Evolutionary conservation across 768 basidiomycete genomes (phyloP).

Genomic region (Symmetrospora coprosmae): DNA sequence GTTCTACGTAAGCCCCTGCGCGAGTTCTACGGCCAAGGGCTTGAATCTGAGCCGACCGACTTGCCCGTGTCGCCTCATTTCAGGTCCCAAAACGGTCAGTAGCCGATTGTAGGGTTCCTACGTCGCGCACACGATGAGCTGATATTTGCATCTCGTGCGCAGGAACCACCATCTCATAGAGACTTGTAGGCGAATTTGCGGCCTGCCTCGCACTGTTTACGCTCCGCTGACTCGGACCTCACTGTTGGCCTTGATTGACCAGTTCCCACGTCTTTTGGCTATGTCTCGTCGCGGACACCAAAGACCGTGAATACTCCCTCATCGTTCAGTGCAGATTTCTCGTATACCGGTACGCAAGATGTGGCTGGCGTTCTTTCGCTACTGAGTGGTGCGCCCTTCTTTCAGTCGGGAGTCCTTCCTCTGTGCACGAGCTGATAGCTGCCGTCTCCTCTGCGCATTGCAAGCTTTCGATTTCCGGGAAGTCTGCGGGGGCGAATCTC

Average conservation of each 20-base stretch:
- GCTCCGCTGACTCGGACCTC: constrained; percentile 48
- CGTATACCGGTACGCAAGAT: constrained; percentile 17
- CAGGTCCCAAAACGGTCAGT: constrained; percentile 13
- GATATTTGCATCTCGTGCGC: too few relatives aligned
- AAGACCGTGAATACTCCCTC: constrained; percentile 45
- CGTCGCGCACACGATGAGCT: constrained; percentile 34
- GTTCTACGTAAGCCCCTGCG: constrained; percentile 25
- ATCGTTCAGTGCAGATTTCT: constrained; percentile 34
- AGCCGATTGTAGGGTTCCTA: constrained; percentile 32
- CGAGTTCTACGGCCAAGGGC: constrained; percentile 12
- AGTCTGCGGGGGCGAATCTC: constrained; percentile 55
- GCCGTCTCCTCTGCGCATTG: constrained; percentile 30
- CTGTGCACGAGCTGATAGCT: constrained; percentile 3
- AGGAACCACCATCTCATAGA: constrained; percentile 20
- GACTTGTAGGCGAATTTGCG: constrained; percentile 41
- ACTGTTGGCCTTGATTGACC: constrained; percentile 41
- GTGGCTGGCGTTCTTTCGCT: constrained; percentile 9
- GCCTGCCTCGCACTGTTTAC: constrained; percentile 54
- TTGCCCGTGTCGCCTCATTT: neutral
- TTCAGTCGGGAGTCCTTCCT: neutral
- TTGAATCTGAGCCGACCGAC: constrained; percentile 7
- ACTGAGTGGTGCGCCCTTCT: constrained; percentile 8
- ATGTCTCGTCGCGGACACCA: constrained; percentile 50
- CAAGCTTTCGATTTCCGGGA: constrained; percentile 58
- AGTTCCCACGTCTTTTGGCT: constrained; percentile 18